phyloP scores from a whole-genome alignment of 805 yeast species.

The Ogataea populi-albae region DNA sequence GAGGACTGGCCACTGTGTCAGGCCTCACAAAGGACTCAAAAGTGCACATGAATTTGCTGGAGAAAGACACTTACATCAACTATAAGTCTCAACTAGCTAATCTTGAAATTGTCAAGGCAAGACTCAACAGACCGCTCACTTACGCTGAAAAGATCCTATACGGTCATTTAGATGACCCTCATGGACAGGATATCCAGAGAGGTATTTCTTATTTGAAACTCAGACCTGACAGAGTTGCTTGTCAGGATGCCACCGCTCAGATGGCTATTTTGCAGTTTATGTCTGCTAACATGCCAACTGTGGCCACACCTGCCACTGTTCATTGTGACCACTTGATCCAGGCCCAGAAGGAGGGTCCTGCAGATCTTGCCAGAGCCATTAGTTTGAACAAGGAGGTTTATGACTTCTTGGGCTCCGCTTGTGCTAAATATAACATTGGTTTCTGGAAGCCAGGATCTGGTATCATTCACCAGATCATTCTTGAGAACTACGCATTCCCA shows the following conservation, averaged over 20 bases:
- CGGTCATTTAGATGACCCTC: slow-evolving; percentile 88
- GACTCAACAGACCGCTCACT: slow-evolving; percentile 79
- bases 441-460: slow-evolving; percentile 99
- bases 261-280: slow-evolving; percentile 98
- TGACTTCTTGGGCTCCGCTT: slow-evolving; percentile 89
- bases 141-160: slow-evolving; percentile 92
- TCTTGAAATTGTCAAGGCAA: slow-evolving; percentile 71
- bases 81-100: slow-evolving; percentile 90
- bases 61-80: slow-evolving; percentile 80
- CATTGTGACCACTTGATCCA: slow-evolving; percentile 98
- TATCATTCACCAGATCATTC: slow-evolving; percentile 94
- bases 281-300: slow-evolving; percentile 88
- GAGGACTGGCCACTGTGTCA: slow-evolving; percentile 53
- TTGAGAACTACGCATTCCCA: slow-evolving; percentile 95
- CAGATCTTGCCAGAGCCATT: slow-evolving; percentile 77
- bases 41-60: slow-evolving; percentile 56
- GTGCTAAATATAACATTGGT: slow-evolving; percentile 92
- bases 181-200: slow-evolving; percentile 68
- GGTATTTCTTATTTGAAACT: slow-evolving; percentile 90
- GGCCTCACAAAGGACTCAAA: slow-evolving; percentile 51
- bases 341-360: slow-evolving; percentile 88
- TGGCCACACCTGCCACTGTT: slow-evolving; percentile 91
- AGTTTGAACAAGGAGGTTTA: slow-evolving; percentile 91
- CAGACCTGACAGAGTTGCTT: slow-evolving; percentile 96
- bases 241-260: slow-evolving; percentile 99